Percentiles rank a stretch among this genome's conserved stretches.
phyloP scores from a whole-genome alignment of 2,329 filamentous ascomycete species.

The Mycosphaerella arachidis region DNA sequence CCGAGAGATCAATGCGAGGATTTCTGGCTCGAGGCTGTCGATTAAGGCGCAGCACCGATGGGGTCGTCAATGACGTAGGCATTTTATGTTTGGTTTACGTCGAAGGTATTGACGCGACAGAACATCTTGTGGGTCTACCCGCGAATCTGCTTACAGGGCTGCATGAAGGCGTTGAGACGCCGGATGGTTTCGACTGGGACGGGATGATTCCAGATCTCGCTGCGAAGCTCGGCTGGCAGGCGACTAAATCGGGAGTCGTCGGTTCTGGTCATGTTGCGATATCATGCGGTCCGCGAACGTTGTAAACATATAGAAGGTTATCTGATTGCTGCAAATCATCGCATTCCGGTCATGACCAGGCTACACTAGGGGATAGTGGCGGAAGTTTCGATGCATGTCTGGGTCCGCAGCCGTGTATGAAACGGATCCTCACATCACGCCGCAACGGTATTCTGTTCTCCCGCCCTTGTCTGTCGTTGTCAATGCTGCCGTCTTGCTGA shows the following conservation, averaged over 20 bases:
- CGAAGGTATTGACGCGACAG: background rate
- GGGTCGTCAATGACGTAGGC: background rate
- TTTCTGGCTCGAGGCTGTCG: background rate
- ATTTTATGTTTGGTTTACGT: background rate
- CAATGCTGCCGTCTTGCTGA: constrained; percentile 55
- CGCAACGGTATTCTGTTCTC: constrained; percentile 21
- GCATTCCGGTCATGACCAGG: background rate
- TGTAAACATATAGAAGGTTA: background rate
- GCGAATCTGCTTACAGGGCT: background rate
- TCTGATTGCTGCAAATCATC: background rate
- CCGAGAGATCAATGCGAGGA: too few relatives aligned
- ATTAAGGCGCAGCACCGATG: background rate
- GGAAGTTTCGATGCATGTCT: background rate
- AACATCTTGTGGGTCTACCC: background rate
- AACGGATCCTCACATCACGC: constrained; percentile 17
- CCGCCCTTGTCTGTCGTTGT: constrained; percentile 54
- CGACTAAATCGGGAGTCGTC: background rate
- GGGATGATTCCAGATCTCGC: background rate
- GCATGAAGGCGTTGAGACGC: background rate
- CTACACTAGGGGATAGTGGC: background rate
- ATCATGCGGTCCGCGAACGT: background rate
- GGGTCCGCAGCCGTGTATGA: too few relatives aligned
- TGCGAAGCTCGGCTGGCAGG: background rate
- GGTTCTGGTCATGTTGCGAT: background rate
- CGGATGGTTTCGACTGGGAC: background rate